Percentiles rank a stretch among this genome's conserved stretches.
Evolutionary conservation across 352 stramenopile genomes (phyloP).

Genomic region (Aphanomyces cochlioides): DNA sequence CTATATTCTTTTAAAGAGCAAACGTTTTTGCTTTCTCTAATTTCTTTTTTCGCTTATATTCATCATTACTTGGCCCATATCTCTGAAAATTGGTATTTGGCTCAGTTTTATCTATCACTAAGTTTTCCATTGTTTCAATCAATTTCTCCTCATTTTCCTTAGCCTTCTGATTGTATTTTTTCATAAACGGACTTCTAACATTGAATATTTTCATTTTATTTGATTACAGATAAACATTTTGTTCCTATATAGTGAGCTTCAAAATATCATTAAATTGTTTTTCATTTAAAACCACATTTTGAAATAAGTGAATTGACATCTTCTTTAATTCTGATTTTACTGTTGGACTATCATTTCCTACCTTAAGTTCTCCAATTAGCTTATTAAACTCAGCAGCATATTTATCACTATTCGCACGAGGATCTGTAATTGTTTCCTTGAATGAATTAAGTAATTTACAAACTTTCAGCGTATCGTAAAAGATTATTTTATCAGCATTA

Average conservation of each 20-base stretch:
- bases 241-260: not conserved
- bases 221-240: too few relatives aligned
- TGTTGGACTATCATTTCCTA: not conserved
- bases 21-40: not conserved
- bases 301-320: not conserved
- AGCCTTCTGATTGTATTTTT: not conserved
- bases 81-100: not conserved
- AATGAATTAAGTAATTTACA: not conserved
- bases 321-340: not conserved
- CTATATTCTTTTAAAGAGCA: not conserved
- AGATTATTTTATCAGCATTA: not conserved
- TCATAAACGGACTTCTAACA: not conserved
- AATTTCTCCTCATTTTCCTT: slow-evolving; percentile 2
- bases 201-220: not conserved
- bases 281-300: not conserved
- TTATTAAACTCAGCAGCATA: slow-evolving; percentile 1
- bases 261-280: not conserved
- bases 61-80: not conserved
- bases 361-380: not conserved
- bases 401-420: not conserved
- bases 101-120: not conserved
- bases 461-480: not conserved
- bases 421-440: not conserved
- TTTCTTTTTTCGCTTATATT: not conserved
- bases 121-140: slow-evolving; percentile 7